Base-by-base conservation (phyloP, 352 stramenopile species). In the Phytophthora chlamydospora region DNA sequence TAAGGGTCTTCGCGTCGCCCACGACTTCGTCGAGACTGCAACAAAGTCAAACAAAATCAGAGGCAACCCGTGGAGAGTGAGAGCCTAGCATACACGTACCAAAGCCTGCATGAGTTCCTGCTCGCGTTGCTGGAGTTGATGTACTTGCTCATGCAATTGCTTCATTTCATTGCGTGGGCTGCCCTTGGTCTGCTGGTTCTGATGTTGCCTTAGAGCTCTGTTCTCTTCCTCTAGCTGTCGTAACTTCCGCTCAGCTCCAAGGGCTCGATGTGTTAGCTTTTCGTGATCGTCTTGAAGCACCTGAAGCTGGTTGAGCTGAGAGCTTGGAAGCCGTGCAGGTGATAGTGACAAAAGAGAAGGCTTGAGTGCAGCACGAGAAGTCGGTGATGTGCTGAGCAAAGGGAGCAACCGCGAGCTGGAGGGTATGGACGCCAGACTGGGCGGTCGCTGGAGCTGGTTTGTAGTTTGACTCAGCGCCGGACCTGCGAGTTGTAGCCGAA, bases 51-150 rank as follows among this genome's bases (percentile, higher is more conserved):
- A 2, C 36, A 29, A 40, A 42, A 45, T 16, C 17, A n/a, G 33
- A 35, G 8, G 16, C 11, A 58, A 21, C 16, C 12, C 8, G 16
- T 16, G 33, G 16, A 14, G 16, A 29, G 16, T 3, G 19, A 33
- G 19, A 6, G 21, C 12, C 12, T 11, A 39, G 4, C 21, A 56
- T n/a, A 44, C 6, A 82, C 76, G 36, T 57, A 90, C 84, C 65
- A 91, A 73, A 35, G 84, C 84, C 47, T 89, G 79, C 84, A 93
- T 91, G 31, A 93, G 80, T 52, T 93, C 84, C 51, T 93, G 80
- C 42, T 93, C 84, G n/a, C 80, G 82, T 50, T 84, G 69, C 53
- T 89, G 82, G 17, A 93, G 66, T 14, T 91, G 84, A 64, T 84
- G 61, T 11, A 93, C 74, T 27, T 90, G 84, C 13, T 77, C 46